Base-by-base conservation (phyloP, 306 rosid species). In the Aeschynomene evenia region DNA sequence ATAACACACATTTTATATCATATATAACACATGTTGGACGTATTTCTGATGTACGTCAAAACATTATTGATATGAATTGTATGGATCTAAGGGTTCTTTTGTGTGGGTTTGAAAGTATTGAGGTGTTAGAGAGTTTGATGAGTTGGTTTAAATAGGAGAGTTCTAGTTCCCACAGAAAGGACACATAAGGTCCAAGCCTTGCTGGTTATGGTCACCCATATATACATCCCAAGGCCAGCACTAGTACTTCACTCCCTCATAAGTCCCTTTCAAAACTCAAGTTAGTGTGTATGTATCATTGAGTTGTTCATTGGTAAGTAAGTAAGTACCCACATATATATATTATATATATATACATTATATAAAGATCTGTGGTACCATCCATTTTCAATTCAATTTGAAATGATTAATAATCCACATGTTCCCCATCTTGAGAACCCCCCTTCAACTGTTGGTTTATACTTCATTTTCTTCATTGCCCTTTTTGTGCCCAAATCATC, bases 101-200 rank as follows among this genome's bases (percentile, higher is more conserved):
- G n/a, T n/a, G n/a, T n/a, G 14, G 14, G 16, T 11, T 42, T 42
- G 4, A 13, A 11, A 3, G 1, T 42, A 18, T 31, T 19, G 23
- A n/a, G 55, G 11, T 26, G 24, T 24, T 66, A 48, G 13, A 22
- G 24, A 18, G 23, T 43, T 67, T 21, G 20, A 53, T 22, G 40
- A 37, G 48, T 49, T 49, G n/a, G 53, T 60, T 49, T 23, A 63
- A 62, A 73, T 52, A 37, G 26, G 13, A 0, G 9, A 33, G 40
- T 64, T 46, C 48, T 20, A 14, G 55, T 56, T 77, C 81, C 62
- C 63, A 43, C 71, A 54, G 7, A 66, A 54, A 28, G 40, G 68
- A 70, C 72, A 70, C 40, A 9, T 21, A 34, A 77, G 77, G 81
- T 63, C 77, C 72, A 70, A 77, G 62, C 72, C 70, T 77, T 63